Evolutionary conservation across 2,329 filamentous ascomycete genomes (phyloP).

Genomic region (Fusarium robinianum): DNA sequence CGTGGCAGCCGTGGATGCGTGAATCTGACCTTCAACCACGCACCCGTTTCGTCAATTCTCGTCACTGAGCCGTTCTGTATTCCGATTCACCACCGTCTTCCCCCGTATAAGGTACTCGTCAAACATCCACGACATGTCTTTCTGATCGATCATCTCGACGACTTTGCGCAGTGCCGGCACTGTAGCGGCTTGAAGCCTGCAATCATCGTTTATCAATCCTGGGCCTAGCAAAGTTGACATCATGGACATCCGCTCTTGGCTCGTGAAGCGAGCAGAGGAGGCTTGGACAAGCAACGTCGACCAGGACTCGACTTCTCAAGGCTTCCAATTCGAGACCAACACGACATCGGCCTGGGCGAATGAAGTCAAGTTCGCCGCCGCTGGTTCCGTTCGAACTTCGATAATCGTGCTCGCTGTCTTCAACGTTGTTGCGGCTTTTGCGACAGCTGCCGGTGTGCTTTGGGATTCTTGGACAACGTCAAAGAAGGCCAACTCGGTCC

Average conservation of each 20-base stretch:
- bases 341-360: conserved; percentile 53
- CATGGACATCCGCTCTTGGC: conserved; percentile 18
- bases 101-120: neutral
- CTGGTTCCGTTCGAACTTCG: conserved; percentile 63
- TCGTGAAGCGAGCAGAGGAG: conserved; percentile 14
- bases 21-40: neutral
- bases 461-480: conserved; percentile 57
- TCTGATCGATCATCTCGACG: conserved; percentile 16
- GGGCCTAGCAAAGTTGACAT: conserved; percentile 7
- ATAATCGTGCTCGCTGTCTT: conserved; percentile 65
- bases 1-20: neutral
- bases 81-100: neutral
- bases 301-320: conserved; percentile 26
- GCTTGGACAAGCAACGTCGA: conserved; percentile 21
- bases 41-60: neutral
- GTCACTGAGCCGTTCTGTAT: too few relatives aligned
- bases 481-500: conserved; percentile 47
- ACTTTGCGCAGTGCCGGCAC: conserved; percentile 36
- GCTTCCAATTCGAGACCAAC: conserved; percentile 45
- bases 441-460: conserved; percentile 60
- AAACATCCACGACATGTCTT: conserved; percentile 29
- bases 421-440: conserved; percentile 62
- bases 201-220: conserved; percentile 8
- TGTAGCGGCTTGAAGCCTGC: conserved; percentile 33
- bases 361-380: conserved; percentile 55